These are phyloP conservation scores for Epichloe brachyelytri DNA, from an alignment of 2,329 filamentous ascomycete species.

Conservation along the genomic window DNA sequence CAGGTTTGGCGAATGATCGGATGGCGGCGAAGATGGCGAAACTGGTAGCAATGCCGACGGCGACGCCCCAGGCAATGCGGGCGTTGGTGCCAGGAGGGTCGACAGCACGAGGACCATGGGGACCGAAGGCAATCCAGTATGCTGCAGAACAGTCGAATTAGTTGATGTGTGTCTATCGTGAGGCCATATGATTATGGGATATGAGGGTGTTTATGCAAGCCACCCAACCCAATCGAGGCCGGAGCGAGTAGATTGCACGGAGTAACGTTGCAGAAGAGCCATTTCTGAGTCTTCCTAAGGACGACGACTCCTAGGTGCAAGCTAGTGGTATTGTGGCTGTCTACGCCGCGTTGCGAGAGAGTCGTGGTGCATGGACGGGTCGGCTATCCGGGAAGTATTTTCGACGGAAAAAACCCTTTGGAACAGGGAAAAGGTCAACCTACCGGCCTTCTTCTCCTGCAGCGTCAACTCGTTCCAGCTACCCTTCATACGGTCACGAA, in stretches of 20 bases:
- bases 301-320: not conserved
- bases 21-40: slow-evolving; percentile 59
- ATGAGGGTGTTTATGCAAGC: not conserved
- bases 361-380: slow-evolving; percentile 9
- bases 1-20: slow-evolving; percentile 57
- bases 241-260: not conserved
- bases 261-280: too few species aligned
- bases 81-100: slow-evolving; percentile 73
- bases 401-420: slow-evolving; percentile 6
- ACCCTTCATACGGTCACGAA: slow-evolving; percentile 97
- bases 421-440: slow-evolving; percentile 22
- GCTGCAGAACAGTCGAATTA: slow-evolving; percentile 41
- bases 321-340: not conserved
- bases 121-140: slow-evolving; percentile 97
- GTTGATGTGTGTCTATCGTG: slow-evolving; percentile 20
- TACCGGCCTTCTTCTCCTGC: slow-evolving; percentile 99
- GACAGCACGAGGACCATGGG: slow-evolving; percentile 80
- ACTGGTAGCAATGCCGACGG: slow-evolving; percentile 52
- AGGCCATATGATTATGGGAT: not conserved
- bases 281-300: not conserved
- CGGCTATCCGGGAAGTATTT: slow-evolving; percentile 24
- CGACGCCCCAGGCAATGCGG: slow-evolving; percentile 64
- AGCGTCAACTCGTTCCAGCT: slow-evolving; percentile 92
- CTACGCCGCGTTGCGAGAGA: not conserved
- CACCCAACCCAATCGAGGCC: not conserved